phyloP scores from a whole-genome alignment of 1,284 basidiomycete species.

The Singerocomus rubriflavus region DNA sequence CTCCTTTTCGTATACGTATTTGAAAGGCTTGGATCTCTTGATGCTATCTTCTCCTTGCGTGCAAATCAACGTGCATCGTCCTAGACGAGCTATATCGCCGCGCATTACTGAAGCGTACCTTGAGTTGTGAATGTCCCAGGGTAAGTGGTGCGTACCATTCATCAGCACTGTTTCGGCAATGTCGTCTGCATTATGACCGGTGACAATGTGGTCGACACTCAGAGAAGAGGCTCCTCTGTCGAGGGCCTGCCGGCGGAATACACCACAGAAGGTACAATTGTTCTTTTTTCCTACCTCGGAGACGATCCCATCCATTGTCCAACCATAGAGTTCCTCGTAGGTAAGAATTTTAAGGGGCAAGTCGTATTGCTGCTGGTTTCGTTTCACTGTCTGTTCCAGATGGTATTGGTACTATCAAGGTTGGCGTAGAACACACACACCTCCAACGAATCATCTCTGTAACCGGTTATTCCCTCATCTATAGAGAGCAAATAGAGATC shows the following conservation, averaged over 20 bases:
- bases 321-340: conserved; percentile 96
- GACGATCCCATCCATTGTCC: conserved; percentile 99
- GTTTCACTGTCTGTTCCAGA: conserved; percentile 84
- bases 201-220: conserved; percentile 96
- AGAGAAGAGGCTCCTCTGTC: conserved; percentile 91
- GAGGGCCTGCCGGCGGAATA: conserved; percentile 93
- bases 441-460: conserved; percentile 96
- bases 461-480: conserved; percentile 98
- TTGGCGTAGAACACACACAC: conserved; percentile 41
- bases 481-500: conserved; percentile 93
- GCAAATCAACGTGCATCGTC: conserved; percentile 91
- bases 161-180: conserved; percentile 98
- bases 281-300: conserved; percentile 94
- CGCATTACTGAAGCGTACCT: conserved; percentile 74
- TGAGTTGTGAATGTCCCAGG: background rate
- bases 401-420: conserved; percentile 6
- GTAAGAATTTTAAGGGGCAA: conserved; percentile 96
- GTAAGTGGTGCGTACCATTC: conserved; percentile 74
- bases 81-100: conserved; percentile 92
- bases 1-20: conserved; percentile 99
- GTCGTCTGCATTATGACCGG: conserved; percentile 98
- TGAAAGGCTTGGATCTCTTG: conserved; percentile 97
- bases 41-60: conserved; percentile 95
- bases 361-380: conserved; percentile 93
- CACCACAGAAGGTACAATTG: conserved; percentile 99